phyloP scores from a whole-genome alignment of 768 basidiomycete genomes.

The Tricholoma hemisulphureum region DNA sequence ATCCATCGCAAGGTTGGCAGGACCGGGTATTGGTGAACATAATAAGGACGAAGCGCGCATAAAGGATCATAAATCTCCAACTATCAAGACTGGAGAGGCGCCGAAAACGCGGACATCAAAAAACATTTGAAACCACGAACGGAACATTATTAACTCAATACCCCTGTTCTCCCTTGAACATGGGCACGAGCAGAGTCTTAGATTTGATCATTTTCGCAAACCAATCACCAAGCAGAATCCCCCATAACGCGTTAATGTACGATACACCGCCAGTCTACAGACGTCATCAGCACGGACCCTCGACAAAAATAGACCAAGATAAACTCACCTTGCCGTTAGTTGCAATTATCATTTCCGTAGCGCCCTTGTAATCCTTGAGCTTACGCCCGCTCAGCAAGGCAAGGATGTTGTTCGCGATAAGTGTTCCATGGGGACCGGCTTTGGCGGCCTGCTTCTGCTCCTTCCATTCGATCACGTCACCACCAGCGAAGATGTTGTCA shows the following conservation, averaged over 20 bases:
- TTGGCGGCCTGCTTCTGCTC: slow-evolving; percentile 65
- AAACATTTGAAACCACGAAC: too few species aligned
- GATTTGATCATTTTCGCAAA: slow-evolving; percentile 42
- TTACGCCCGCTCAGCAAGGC: slow-evolving; percentile 36
- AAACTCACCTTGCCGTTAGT: slow-evolving; percentile 54
- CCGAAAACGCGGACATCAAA: too few species aligned
- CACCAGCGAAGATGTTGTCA: slow-evolving; percentile 60
- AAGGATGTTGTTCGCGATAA: slow-evolving; percentile 52
- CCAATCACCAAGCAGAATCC: slow-evolving; percentile 47
- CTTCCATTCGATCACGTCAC: slow-evolving; percentile 62
- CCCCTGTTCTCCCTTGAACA: slow-evolving; percentile 19
- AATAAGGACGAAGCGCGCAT: too few species aligned
- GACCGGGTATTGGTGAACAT: too few species aligned
- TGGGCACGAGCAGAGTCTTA: slow-evolving; percentile 22
- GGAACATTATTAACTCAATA: too few species aligned
- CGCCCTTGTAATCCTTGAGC: slow-evolving; percentile 45
- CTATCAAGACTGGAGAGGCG: too few species aligned
- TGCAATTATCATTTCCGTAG: slow-evolving; percentile 53
- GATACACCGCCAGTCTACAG: slow-evolving; percentile 39
- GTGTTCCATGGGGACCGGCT: slow-evolving; percentile 38
- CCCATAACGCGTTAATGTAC: slow-evolving; percentile 47
- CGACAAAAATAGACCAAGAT: not conserved
- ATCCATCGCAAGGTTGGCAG: too few species aligned
- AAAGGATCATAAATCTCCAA: too few species aligned
- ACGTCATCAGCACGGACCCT: slow-evolving; percentile 5